A percentile compares a stretch with the other conserved stretches of the same genome.
phyloP scores from a whole-genome alignment of 1,284 basidiomycete genomes.

The Spongispora temasekensis region DNA sequence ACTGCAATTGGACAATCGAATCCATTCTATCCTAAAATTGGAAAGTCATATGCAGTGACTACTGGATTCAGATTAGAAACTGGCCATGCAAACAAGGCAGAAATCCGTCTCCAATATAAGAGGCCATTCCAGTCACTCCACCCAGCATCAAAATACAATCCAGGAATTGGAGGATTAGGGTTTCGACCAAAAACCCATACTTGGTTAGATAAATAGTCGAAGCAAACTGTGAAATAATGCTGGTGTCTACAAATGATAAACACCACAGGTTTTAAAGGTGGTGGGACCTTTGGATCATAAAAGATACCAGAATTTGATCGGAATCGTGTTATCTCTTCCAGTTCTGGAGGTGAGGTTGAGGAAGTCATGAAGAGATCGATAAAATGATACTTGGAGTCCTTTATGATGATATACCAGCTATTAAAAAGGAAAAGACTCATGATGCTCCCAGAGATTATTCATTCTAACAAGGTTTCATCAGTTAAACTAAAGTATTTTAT shows the following conservation, averaged over 20 bases:
- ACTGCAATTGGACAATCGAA: not conserved
- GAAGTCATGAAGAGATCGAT: constrained; percentile 10
- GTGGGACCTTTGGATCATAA: not conserved
- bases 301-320: not conserved
- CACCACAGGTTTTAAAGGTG: constrained; percentile 4
- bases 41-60: constrained; percentile 4
- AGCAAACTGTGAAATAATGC: constrained; percentile 14
- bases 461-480: too few species aligned
- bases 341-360: not conserved
- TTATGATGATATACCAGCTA: not conserved
- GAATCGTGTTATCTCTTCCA: not conserved
- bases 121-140: constrained; percentile 8
- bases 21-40: too few species aligned
- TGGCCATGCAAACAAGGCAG: constrained; percentile 9
- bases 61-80: not conserved
- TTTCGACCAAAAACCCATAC: constrained; percentile 6
- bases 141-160: not conserved
- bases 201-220: constrained; percentile 6
- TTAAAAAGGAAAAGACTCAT: too few species aligned
- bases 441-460: too few species aligned
- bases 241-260: constrained; percentile 10
- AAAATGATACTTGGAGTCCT: not conserved
- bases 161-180: not conserved
- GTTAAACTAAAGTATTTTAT: too few species aligned
- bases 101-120: constrained; percentile 8